These are phyloP conservation scores for Fusarium sulawesiense DNA, from an alignment of 2,329 filamentous ascomycete species.

Conservation along the genomic window DNA sequence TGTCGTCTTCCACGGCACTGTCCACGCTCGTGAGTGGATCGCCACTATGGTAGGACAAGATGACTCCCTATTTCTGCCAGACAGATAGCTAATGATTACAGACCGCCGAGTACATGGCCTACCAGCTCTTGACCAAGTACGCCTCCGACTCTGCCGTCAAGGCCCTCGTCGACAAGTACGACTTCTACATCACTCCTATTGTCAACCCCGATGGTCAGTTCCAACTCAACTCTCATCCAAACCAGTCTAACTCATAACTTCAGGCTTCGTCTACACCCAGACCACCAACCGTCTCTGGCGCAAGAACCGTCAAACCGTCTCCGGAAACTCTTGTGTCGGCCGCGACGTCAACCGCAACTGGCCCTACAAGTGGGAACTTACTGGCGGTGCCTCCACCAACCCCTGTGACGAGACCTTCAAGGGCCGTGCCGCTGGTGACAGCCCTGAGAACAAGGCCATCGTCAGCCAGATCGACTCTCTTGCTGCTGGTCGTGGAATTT, in stretches of 20 bases:
- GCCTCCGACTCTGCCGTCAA: conserved; percentile 27
- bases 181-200: conserved; percentile 73
- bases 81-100: background rate
- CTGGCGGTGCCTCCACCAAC: conserved; percentile 62
- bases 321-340: conserved; percentile 58
- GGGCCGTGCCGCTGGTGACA: conserved; percentile 57
- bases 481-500: conserved; percentile 57
- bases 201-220: conserved; percentile 68
- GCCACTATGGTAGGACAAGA: conserved; percentile 17
- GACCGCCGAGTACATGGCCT: conserved; percentile 33
- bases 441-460: conserved; percentile 64
- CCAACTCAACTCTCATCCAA: rapidly evolving
- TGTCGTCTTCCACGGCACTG: conserved; percentile 31
- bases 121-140: conserved; percentile 37
- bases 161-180: conserved; percentile 68
- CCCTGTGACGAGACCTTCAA: conserved; percentile 64
- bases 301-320: conserved; percentile 64
- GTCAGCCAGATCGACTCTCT: conserved; percentile 46
- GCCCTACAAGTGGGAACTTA: conserved; percentile 64
- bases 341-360: conserved; percentile 71
- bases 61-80: rapidly evolving
- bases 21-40: conserved; percentile 37
- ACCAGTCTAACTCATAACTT: background rate
- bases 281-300: conserved; percentile 69
- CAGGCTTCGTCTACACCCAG: conserved; percentile 61